phyloP scores from a whole-genome alignment of 2,329 filamentous ascomycete genomes.

The Calonectria pteridis region DNA sequence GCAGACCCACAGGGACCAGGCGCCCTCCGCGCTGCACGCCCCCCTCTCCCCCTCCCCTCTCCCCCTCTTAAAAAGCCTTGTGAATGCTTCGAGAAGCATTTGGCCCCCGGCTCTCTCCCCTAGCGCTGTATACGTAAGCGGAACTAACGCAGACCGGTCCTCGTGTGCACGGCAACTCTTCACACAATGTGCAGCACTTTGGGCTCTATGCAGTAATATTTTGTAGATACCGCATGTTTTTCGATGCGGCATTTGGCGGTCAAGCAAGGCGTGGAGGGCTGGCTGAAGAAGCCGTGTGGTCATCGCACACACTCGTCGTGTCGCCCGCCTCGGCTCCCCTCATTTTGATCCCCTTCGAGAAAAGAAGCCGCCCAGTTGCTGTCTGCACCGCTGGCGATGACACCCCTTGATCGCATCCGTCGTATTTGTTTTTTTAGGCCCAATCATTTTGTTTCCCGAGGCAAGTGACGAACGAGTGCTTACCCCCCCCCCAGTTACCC shows the following conservation, averaged over 20 bases:
- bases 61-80: neutral
- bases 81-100: slow-evolving; percentile 13
- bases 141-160: neutral
- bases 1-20: neutral
- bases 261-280: neutral
- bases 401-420: neutral
- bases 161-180: neutral
- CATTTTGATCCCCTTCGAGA: neutral
- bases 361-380: neutral
- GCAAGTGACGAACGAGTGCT: neutral
- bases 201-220: neutral
- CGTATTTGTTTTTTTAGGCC: neutral
- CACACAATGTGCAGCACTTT: neutral
- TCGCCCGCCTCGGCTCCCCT: neutral
- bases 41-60: too few species aligned
- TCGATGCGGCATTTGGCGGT: neutral
- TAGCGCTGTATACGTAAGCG: neutral
- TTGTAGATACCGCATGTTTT: neutral
- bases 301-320: neutral
- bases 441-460: neutral
- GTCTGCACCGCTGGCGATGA: too few species aligned
- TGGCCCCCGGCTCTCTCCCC: neutral
- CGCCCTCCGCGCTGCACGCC: too few species aligned
- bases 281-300: neutral
- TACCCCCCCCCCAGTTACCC: neutral